Percentiles rank a stretch among this genome's conserved stretches.
Evolutionary conservation across 2,329 filamentous ascomycete species (phyloP).

Genomic region (Sarocladium kiliense): DNA sequence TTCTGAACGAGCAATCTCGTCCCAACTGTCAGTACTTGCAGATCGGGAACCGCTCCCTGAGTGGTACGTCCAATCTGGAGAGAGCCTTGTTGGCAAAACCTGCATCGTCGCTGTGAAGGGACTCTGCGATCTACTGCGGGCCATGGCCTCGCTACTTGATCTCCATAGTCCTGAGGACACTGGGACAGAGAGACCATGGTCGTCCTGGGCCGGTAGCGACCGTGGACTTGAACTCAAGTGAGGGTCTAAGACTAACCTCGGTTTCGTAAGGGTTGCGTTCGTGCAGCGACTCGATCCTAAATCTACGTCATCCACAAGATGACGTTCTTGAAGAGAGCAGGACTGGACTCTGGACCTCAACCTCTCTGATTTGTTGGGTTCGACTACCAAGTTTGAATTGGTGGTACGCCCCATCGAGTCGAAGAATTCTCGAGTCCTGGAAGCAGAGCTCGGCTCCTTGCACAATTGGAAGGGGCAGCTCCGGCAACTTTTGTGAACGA

Average conservation of each 20-base stretch:
- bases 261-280: not conserved
- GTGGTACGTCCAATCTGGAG: not conserved
- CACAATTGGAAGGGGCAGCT: constrained; percentile 45
- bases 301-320: too few species aligned
- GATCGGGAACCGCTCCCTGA: not conserved
- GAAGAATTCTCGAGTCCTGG: constrained; percentile 50
- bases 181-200: not conserved
- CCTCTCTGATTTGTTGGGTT: too few species aligned
- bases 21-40: not conserved
- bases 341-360: too few species aligned
- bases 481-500: constrained; percentile 44
- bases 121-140: not conserved
- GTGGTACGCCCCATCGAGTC: constrained; percentile 36
- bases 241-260: not conserved
- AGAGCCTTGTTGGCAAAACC: not conserved
- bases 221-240: not conserved
- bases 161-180: not conserved
- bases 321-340: too few species aligned
- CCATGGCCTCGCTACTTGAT: not conserved
- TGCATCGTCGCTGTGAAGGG: not conserved
- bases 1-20: not conserved
- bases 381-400: not conserved
- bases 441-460: constrained; percentile 46
- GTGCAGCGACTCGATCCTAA: not conserved
- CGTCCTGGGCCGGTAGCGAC: not conserved